phyloP scores from a whole-genome alignment of 257 asterid species.

The Solanum tarapatanum region DNA sequence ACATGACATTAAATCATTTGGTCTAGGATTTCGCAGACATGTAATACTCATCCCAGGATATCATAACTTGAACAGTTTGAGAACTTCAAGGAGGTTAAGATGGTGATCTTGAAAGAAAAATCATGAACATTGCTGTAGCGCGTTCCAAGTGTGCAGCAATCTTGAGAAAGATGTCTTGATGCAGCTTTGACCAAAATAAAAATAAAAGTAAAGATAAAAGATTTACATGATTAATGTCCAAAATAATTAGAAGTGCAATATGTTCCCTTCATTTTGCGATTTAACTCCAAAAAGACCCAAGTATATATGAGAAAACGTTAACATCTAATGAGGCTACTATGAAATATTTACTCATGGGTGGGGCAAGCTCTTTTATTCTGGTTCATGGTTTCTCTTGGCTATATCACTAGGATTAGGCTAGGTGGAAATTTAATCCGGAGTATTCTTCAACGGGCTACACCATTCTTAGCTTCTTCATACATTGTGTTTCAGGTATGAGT shows the following conservation, averaged over 20 bases:
- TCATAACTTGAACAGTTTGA: background rate
- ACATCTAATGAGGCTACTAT: too few species aligned
- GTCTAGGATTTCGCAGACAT: background rate
- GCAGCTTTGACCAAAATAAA: background rate
- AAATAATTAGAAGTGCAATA: background rate
- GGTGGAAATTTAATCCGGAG: background rate
- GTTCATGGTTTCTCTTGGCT: too few species aligned
- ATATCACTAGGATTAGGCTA: background rate
- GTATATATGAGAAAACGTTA: background rate
- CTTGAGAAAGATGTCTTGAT: background rate
- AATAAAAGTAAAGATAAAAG: background rate
- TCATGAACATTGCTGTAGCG: background rate
- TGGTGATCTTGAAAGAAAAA: background rate
- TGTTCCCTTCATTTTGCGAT: background rate
- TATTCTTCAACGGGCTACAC: background rate
- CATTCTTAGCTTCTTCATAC: background rate
- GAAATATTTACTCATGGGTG: too few species aligned
- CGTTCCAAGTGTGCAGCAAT: background rate
- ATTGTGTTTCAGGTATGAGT: slow-evolving; percentile 47
- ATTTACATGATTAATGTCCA: background rate
- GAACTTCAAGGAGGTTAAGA: background rate
- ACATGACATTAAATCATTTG: background rate
- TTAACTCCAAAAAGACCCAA: background rate
- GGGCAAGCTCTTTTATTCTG: too few species aligned
- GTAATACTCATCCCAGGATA: background rate